Base-by-base conservation (phyloP, 2,329 filamentous ascomycete genomes). In the Sporothrix variecibatus region DNA sequence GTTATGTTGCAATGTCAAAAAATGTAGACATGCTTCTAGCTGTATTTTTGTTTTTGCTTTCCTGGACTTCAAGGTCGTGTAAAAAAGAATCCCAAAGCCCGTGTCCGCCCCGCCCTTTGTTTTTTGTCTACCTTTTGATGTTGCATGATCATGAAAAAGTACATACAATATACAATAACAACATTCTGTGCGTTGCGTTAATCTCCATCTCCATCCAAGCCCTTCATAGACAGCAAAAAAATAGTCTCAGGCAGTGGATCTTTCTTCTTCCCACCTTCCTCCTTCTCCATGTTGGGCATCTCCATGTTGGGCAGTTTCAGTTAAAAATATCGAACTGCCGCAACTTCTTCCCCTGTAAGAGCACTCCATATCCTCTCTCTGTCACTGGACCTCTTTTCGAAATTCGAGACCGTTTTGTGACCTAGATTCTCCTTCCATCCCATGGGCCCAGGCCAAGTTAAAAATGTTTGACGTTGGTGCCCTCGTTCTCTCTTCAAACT, bases 261-360 rank as follows among this genome's bases (percentile, higher is more conserved):
- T 46, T 5, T 46, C 6, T 5, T 38, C n/a, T 38, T 23, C 2
- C 17, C n/a, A 20, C 8, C n/a, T 40, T 43, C 38, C 15, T n/a
- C n/a, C n/a, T n/a, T n/a, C n/a, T n/a, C n/a, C n/a, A n/a, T n/a
- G n/a, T n/a, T n/a, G n/a, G n/a, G n/a, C n/a, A n/a, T n/a, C n/a
- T n/a, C n/a, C n/a, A n/a, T 38, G 67, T 28, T 65, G 56, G 62
- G 40, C 28, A n/a, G 51, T 75, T 72, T 62, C 49, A 67, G 46
- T 51, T 68, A 9, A 76, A 76, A 76, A 74, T 67, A 62, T 69
- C 71, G 8, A 72, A 72, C 65, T 46, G 56, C n/a, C 67, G 6
- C 68, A 71, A 58, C 26, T n/a, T 38, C 23, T n/a, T 26, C n/a
- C n/a, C n/a, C 15, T 20, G 20, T 49, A 49, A 20, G 15, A 17